Evolutionary conservation across 805 yeast genomes (phyloP).

Genomic region (Starmerella apis): DNA sequence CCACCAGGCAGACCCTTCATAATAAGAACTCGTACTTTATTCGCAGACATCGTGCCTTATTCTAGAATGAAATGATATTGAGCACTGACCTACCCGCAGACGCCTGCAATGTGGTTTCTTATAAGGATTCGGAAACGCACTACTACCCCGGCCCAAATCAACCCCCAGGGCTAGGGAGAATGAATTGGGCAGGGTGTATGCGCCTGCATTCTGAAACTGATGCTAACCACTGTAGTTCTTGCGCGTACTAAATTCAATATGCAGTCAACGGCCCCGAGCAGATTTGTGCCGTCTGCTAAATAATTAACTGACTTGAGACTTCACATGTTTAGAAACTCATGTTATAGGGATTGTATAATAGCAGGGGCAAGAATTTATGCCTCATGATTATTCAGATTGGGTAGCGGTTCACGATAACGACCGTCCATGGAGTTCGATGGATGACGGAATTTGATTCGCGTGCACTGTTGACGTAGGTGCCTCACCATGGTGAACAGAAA

Average conservation of each 20-base stretch:
- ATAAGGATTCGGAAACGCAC: background rate
- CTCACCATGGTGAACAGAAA: too few species aligned
- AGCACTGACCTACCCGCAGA: background rate
- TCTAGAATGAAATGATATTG: background rate
- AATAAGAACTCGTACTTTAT: background rate
- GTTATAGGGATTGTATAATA: too few species aligned
- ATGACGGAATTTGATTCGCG: background rate
- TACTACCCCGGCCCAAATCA: background rate
- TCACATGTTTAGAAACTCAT: too few species aligned
- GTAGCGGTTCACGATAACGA: background rate
- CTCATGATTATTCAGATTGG: background rate
- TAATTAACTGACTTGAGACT: too few species aligned
- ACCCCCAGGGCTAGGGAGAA: background rate
- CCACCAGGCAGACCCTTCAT: conserved; percentile 11
- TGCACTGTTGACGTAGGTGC: background rate
- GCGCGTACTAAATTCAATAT: too few species aligned
- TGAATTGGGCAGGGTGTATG: background rate
- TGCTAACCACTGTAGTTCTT: too few species aligned
- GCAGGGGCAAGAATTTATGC: too few species aligned
- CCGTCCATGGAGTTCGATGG: background rate
- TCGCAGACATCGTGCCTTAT: background rate
- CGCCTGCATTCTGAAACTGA: background rate
- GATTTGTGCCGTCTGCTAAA: too few species aligned
- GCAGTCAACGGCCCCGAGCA: too few species aligned
- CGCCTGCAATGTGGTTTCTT: too few species aligned